Evolutionary conservation across 257 asterid genomes (phyloP), one percentile per base, ranked within the genome.

Genomic region (Echites panduratus): DNA sequence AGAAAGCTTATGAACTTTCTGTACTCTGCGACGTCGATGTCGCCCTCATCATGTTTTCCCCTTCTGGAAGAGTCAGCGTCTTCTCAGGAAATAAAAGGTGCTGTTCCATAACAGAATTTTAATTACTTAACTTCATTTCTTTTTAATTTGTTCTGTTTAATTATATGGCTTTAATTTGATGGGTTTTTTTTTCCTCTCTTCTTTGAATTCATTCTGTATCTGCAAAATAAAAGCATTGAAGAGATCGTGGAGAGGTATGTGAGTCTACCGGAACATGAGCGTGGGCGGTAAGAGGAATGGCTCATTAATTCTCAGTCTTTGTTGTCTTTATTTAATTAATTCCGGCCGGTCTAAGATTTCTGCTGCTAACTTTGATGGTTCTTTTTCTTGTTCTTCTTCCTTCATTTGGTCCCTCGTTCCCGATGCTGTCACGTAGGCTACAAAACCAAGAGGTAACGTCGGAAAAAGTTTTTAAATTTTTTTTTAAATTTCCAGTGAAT

Each of bases 1-100:
- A 94, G 89, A 94, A 94, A 86, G 99, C 99, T 45, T 94, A 94
- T 82, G 99, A 94, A 38, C 95, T 94, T 68, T 94, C 99, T 82
- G 97, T 94, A 0, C 99, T 91, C 4, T 94, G 99, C 61, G 99
- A 91, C 83, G 96, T 91, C 52, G 99, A 94, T 79, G 92, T 94
- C 0, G 99, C 99, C 5, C 95, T 94, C 67, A 79, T 94, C 85
- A 88, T 91, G 97, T 94, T 94, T 56, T 94, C 99, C 19, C 99
- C 99, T 70, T 94, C 97, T 38, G 99, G 99, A 2, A 83, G 96
- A 78, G 84, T 86, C 54, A 88, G 97, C 82, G 68, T 84, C 49
- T 94, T 89, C 85, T 83, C 97, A 0, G 96, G 99, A 67, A 84
- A 79, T 40, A 79, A 85, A 81, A 92, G 97, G 97, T 92, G 3